These are phyloP conservation scores for Persicaria maculosa DNA, from an alignment of 148 eudicot genomes.

Conservation along the genomic window DNA sequence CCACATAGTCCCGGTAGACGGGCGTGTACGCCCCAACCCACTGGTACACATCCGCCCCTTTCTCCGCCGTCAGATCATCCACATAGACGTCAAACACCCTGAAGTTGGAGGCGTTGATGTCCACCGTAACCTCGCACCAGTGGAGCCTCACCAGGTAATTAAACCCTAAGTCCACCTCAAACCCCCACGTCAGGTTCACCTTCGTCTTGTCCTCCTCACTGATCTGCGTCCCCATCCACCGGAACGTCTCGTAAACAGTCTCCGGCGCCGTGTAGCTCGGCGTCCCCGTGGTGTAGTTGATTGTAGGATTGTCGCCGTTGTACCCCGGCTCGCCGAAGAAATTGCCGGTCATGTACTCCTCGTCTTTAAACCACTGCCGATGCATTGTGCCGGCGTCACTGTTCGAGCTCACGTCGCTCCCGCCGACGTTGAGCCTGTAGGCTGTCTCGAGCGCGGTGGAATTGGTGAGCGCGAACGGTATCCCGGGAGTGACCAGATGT, in stretches of 20 bases:
- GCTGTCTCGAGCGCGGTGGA: background rate
- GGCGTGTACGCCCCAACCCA: conserved; percentile 3
- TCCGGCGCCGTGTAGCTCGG: conserved; percentile 5
- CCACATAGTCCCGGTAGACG: conserved; percentile 1
- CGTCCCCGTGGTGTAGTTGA: background rate
- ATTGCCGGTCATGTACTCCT: background rate
- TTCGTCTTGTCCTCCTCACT: background rate
- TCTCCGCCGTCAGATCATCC: background rate
- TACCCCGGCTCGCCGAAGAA: background rate
- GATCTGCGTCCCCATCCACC: background rate
- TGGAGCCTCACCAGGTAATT: conserved; percentile 1
- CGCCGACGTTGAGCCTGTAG: conserved; percentile 7
- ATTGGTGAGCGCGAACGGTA: background rate
- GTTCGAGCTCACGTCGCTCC: background rate
- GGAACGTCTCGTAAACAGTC: background rate
- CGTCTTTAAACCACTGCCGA: background rate
- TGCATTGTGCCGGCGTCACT: background rate
- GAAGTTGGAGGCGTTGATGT: background rate
- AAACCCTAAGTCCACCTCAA: conserved; percentile 6
- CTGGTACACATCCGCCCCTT: conserved; percentile 1
- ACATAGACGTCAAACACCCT: conserved; percentile 6
- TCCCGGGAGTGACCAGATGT: background rate
- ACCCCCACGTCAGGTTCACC: conserved; percentile 7
- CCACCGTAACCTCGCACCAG: conserved; percentile 5
- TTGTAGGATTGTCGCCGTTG: background rate